These are phyloP conservation scores for Petunia secreta DNA, from an alignment of 257 asterid species.

Conservation along the genomic window DNA sequence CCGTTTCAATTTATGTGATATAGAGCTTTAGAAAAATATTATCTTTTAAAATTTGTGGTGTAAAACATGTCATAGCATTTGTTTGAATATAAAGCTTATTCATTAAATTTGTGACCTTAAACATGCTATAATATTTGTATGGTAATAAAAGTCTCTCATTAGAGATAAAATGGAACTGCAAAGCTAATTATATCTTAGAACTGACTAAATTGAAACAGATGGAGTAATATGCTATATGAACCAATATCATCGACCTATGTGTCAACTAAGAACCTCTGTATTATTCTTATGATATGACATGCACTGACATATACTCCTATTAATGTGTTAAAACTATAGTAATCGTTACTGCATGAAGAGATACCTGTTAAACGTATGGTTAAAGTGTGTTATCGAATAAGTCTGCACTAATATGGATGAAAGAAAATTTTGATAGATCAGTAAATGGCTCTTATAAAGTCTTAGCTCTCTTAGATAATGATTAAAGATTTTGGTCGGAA, in stretches of 20 bases:
- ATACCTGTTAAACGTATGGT: background rate
- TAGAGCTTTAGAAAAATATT: no score
- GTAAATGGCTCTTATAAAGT: background rate
- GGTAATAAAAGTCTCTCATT: no score
- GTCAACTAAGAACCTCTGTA: background rate
- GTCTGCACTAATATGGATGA: background rate
- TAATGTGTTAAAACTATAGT: background rate
- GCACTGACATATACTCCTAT: background rate
- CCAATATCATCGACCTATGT: no score
- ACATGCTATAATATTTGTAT: no score
- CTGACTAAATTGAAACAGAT: no score
- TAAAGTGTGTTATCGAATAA: background rate
- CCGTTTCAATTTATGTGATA: background rate
- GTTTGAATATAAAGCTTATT: no score
- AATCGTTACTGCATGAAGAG: background rate
- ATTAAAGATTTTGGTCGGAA: background rate
- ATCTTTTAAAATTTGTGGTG: no score
- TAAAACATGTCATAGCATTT: no score
- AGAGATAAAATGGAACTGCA: no score
- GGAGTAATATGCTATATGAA: no score
- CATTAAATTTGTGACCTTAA: no score
- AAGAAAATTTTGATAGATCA: background rate
- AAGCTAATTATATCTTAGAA: no score
- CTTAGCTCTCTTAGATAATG: background rate
- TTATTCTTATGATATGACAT: slow-evolving; percentile 14